Base-by-base conservation (phyloP, 2,329 filamentous ascomycete species). In the Chaetomium strumarium region DNA sequence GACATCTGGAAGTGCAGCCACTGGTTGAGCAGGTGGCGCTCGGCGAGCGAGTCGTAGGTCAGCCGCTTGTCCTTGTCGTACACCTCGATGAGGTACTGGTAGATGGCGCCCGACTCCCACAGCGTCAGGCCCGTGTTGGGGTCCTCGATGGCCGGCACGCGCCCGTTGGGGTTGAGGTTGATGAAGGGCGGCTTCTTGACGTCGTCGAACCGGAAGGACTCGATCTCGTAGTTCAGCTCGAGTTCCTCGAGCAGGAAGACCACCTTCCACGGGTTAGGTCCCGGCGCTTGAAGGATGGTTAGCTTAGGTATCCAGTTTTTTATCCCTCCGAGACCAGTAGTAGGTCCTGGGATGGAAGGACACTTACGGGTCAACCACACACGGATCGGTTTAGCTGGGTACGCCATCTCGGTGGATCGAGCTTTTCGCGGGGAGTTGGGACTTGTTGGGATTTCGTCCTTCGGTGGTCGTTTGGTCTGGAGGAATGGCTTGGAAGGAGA, bases 81-180 rank as follows among this genome's bases (percentile, higher is more conserved):
- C 6, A 59, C 64, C 30, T 71, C 68, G 49, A 72, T 57, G n/a
- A 78, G 60, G 52, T 78, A 79, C 52, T 73, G 68, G 52, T 78
- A 61, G 59, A 77, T 76, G 11, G 76, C 75, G 29, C 72, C 73
- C 12, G 70, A 73, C 60, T 78, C 75, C 71, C 72, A 79, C 37
- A 75, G 67, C 0, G 68, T 71, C 31, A 78, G 63, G 51, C 66
- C 69, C 38, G 72, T 75, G 52, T 72, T 71, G 53, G 72, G 71
- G 57, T 60, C 63, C 6, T 60, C 30, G 43, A 70, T 64, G 13
- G 65, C 56, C 1, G 67, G 67, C 11, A 68, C 45, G 10, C 66
- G 64, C n/a, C 68, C 67, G 55, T 70, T 70, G 24, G 67, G 67
- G 54, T 69, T 70, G 46, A 68, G 49, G 12, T 59, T 55, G 10